Evolutionary conservation across 2,329 filamentous ascomycete genomes (phyloP), one percentile per base, ranked within the genome.

Genomic region (Curvularia hawaiiensis): DNA sequence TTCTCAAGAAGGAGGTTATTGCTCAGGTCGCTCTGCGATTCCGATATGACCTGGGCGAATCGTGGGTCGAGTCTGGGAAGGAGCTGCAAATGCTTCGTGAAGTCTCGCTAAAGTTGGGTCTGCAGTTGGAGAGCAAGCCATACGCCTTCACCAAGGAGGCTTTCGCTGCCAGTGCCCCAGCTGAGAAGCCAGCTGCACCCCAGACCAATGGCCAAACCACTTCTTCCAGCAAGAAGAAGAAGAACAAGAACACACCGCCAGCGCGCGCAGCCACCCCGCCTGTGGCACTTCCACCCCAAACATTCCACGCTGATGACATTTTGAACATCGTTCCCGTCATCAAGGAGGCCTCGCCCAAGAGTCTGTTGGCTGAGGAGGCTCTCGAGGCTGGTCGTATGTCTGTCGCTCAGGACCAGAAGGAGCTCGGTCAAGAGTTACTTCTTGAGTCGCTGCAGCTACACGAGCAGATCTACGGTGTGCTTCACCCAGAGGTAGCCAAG

Each of bases 381-480:
- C 83, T 99, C 43, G 95, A 99, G 77, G 95, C 94, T 56, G 95
- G 95, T 24, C 91, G 93, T 52, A 94, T 99, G 73, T 97, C 94
- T n/a, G 88, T 99, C 60, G 87, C 95, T 68, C 94, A 98, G 75
- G 90, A 91, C 74, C 92, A 99, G 81, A 94, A 91, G 80, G 95
- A 97, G 79, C 86, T 99, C 45, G 95, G 95, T 40, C 93, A 97
- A 78, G 95, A 99, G 77, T 85, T 99, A 55, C 85, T 99, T 30
- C 82, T 98, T n/a, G 95, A 99, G 78, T 97, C 93, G 38, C 81
- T 99, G 59, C 97, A 95, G 45, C 82, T 99, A 43, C 94, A 99
- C 72, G 95, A 99, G 82, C 95, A 99, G 78, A 98, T 99, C 66
- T 99, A 99, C 71, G 95, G 95, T 59, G 96, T 98, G 56, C 84